Evolutionary conservation across 176 grass and related monocot genomes (phyloP), one percentile per base, ranked within the genome.

Genomic region (Themeda triandra): DNA sequence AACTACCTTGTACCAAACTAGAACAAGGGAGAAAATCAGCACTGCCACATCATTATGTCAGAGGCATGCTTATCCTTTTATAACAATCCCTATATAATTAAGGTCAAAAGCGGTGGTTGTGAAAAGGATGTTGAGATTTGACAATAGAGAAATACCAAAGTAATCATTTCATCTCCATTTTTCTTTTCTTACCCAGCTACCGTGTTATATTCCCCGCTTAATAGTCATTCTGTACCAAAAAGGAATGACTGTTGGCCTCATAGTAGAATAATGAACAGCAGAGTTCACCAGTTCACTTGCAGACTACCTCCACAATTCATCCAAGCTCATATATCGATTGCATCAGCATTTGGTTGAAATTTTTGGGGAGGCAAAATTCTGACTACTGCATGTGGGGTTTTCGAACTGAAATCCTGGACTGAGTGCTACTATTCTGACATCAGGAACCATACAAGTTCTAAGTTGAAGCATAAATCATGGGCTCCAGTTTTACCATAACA

Each of bases 131-230:
- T 77, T 69, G 40, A 66, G 65, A 66, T 67, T 65, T 65, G 66
- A 83, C 45, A 83, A 63, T 21, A 72, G 32, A 78, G 27, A 83
- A 59, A 37, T 82, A 60, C 74, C 58, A 62, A 83, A 63, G 84
- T 83, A 75, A n/a, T 49, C 66, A 40, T 49, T 73, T 68, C 29
- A 15, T 90, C 58, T 66, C 6, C 8, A 13, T 90, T 82, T 39
- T 66, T 60, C 9, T 73, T 63, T 62, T 28, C 10, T 29, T 37
- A 66, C 45, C 37, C 73, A 48, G 68, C 64, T 62, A 75, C 59
- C 2, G 11, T 78, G 66, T 27, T 53, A 4, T 82, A 75, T 19
- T 30, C 59, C 53, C 33, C 13, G 28, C 6, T 69, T 69, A 79
- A 72, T 46, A 83, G 45, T 67, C 66, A 86, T 13, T 58, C 19